These are phyloP conservation scores for Silene noctiflora DNA, from an alignment of 179 eudicot genomes.

Conservation along the genomic window DNA sequence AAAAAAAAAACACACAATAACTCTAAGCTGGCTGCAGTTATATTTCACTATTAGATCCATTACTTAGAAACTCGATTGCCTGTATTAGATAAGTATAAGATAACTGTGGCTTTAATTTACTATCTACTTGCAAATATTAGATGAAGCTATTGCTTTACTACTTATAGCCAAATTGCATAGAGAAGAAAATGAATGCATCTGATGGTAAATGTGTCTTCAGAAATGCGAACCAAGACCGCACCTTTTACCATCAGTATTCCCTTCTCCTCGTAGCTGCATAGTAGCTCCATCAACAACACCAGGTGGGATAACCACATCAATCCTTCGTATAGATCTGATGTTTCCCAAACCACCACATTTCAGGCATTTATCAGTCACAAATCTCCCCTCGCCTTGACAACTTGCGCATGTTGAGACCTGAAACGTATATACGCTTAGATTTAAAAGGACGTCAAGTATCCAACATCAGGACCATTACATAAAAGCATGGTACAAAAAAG, in stretches of 20 bases:
- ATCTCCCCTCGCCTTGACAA: constrained; percentile 78
- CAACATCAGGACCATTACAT: neutral
- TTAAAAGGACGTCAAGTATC: neutral
- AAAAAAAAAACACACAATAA: neutral
- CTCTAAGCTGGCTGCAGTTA: neutral
- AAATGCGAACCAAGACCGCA: constrained; percentile 23
- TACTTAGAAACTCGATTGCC: neutral
- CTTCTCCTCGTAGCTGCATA: constrained; percentile 76
- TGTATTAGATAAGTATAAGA: neutral
- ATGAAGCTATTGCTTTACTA: neutral
- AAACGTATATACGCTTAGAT: constrained; percentile 7
- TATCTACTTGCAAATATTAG: neutral
- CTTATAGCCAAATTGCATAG: neutral
- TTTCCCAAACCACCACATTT: constrained; percentile 65
- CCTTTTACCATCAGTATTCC: constrained; percentile 68
- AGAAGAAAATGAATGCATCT: neutral
- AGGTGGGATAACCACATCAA: constrained; percentile 67
- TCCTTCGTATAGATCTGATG: constrained; percentile 44
- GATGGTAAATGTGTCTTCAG: constrained; percentile 4
- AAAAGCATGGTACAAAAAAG: neutral
- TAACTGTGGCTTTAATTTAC: neutral
- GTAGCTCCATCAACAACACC: constrained; percentile 73
- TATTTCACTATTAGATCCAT: neutral
- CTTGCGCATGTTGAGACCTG: constrained; percentile 73
- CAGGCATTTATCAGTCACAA: constrained; percentile 58